phyloP scores from a whole-genome alignment of 352 stramenopile genomes.

The Pythium utonaiense region DNA sequence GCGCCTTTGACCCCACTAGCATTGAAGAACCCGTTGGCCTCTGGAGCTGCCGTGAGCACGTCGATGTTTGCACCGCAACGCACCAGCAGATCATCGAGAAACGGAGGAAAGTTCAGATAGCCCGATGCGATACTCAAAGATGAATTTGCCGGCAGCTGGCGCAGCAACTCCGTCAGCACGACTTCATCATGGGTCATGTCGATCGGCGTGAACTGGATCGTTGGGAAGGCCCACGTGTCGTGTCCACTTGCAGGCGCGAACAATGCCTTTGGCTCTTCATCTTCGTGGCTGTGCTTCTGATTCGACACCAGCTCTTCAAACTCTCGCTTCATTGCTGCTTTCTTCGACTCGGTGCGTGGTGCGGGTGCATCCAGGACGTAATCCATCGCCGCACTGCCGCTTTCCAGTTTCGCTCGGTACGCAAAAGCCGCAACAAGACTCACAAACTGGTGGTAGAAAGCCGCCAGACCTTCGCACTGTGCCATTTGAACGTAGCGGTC shows the following conservation, averaged over 20 bases:
- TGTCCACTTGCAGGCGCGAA: background rate
- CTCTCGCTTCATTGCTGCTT: slow-evolving; percentile 33
- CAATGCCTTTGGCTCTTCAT: slow-evolving; percentile 7
- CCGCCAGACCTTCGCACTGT: slow-evolving; percentile 40
- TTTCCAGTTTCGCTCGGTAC: slow-evolving; percentile 36
- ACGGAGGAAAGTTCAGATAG: slow-evolving; percentile 79
- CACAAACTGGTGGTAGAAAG: slow-evolving; percentile 77
- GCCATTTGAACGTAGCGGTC: slow-evolving; percentile 75
- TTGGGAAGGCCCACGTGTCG: slow-evolving; percentile 71
- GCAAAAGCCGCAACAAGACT: slow-evolving; percentile 40
- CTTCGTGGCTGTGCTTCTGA: slow-evolving; percentile 21
- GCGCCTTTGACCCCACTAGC: slow-evolving; percentile 67
- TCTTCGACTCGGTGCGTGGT: slow-evolving; percentile 10
- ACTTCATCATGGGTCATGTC: slow-evolving; percentile 53
- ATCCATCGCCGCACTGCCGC: background rate
- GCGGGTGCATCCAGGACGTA: slow-evolving; percentile 1
- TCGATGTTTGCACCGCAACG: slow-evolving; percentile 42
- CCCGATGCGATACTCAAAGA: slow-evolving; percentile 65
- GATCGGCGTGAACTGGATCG: slow-evolving; percentile 69
- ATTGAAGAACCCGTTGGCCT: slow-evolving; percentile 73
- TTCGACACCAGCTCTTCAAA: slow-evolving; percentile 40
- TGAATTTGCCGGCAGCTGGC: slow-evolving; percentile 37
- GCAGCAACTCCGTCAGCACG: slow-evolving; percentile 46
- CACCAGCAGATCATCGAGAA: slow-evolving; percentile 52
- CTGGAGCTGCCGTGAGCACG: slow-evolving; percentile 60